Evolutionary conservation across 805 yeast species (phyloP).

Genomic region (Metschnikowia continentalis): DNA sequence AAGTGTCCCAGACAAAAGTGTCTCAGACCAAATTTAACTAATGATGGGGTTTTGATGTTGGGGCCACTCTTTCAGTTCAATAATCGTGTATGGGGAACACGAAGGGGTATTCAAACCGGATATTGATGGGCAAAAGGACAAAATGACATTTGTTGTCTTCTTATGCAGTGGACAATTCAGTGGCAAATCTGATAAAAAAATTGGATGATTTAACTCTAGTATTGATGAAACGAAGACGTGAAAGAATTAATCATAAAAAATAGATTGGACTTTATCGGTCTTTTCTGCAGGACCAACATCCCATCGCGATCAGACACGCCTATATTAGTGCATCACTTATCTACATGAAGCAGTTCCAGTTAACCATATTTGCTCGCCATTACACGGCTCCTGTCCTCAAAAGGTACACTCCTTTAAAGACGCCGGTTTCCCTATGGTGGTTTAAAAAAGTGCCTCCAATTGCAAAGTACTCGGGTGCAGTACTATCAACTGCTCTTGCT

Average conservation of each 20-base stretch:
- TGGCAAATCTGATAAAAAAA: too few relatives aligned
- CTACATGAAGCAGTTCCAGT: background rate
- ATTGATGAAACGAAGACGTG: too few relatives aligned
- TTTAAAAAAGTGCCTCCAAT: slow-evolving; percentile 22
- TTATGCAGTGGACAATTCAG: too few relatives aligned
- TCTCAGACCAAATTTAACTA: background rate
- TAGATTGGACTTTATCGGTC: too few relatives aligned
- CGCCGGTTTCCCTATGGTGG: slow-evolving; percentile 26
- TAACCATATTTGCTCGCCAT: background rate
- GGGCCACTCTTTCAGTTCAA: too few relatives aligned
- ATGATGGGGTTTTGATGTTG: background rate
- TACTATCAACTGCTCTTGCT: slow-evolving; percentile 24
- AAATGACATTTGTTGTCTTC: too few relatives aligned
- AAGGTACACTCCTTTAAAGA: slow-evolving; percentile 24
- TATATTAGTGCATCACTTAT: background rate
- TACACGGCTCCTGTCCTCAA: slow-evolving; percentile 30
- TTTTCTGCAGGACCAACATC: background rate
- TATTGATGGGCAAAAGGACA: too few relatives aligned
- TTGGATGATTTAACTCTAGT: too few relatives aligned
- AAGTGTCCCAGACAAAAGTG: too few relatives aligned
- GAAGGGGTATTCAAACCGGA: too few relatives aligned
- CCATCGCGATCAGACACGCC: background rate
- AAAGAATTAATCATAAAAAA: too few relatives aligned
- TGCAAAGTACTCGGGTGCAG: slow-evolving; percentile 26
- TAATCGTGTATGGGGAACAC: too few relatives aligned